A percentile compares a stretch with the other conserved stretches of the same genome.
These are phyloP conservation scores for Ascochyta clinopodiicola DNA, from an alignment of 2,329 filamentous ascomycete species.

Conservation along the genomic window DNA sequence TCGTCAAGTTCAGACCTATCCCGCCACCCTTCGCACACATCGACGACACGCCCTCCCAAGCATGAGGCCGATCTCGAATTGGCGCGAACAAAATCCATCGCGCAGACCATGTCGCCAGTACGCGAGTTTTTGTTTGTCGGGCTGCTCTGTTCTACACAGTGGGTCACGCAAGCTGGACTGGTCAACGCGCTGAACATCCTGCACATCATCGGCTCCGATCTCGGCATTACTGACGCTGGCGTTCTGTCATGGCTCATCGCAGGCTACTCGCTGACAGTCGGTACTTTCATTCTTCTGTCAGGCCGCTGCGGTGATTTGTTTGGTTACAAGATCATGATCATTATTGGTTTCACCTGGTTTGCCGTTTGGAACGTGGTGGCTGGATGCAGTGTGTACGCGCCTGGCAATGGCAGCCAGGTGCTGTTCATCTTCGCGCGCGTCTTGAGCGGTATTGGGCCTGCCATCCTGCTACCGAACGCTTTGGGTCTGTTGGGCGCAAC, in stretches of 20 bases:
- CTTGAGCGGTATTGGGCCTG: slow-evolving; percentile 63
- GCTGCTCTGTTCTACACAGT: slow-evolving; percentile 35
- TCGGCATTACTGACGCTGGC: slow-evolving; percentile 49
- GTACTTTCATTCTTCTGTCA: slow-evolving; percentile 59
- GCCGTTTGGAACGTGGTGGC: slow-evolving; percentile 56
- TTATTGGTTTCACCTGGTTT: slow-evolving; percentile 59
- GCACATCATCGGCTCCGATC: slow-evolving; percentile 52
- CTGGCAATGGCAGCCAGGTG: slow-evolving; percentile 32
- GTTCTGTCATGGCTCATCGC: slow-evolving; percentile 58
- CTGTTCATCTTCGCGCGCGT: slow-evolving; percentile 49
- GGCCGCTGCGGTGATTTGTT: slow-evolving; percentile 59
- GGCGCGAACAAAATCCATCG: slow-evolving; percentile 30
- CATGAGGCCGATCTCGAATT: slow-evolving; percentile 19
- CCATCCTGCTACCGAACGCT: slow-evolving; percentile 68
- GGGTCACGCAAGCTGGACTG: slow-evolving; percentile 52
- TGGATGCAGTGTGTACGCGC: slow-evolving; percentile 52
- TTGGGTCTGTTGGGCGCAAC: slow-evolving; percentile 66
- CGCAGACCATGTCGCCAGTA: slow-evolving; percentile 28
- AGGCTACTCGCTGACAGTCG: slow-evolving; percentile 57
- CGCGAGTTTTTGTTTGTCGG: slow-evolving; percentile 37
- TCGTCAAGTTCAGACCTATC: slow-evolving; percentile 1
- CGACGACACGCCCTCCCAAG: slow-evolving; percentile 1
- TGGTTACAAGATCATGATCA: slow-evolving; percentile 57
- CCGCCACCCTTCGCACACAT: slow-evolving; percentile 3
- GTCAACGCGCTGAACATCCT: slow-evolving; percentile 49